Percentiles rank a stretch among this genome's conserved stretches.
These are phyloP conservation scores for Hypomyces rosellus DNA, from an alignment of 2,329 filamentous ascomycete genomes.

Conservation along the genomic window DNA sequence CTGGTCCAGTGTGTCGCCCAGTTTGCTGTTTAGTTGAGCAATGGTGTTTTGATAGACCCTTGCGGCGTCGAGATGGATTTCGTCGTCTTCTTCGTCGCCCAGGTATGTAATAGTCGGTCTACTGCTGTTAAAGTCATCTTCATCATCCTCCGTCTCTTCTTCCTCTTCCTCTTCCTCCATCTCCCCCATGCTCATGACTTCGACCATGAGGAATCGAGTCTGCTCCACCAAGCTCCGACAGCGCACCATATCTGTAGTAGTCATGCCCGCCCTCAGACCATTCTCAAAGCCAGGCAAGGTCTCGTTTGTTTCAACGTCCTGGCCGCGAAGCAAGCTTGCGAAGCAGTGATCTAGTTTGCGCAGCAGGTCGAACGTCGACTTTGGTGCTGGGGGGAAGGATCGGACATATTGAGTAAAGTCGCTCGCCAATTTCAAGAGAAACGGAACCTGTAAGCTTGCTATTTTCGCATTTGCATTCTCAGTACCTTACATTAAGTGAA, in stretches of 20 bases:
- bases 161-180: constrained; percentile 38
- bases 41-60: constrained; percentile 76
- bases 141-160: constrained; percentile 30
- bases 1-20: constrained; percentile 40
- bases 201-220: constrained; percentile 63
- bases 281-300: constrained; percentile 64
- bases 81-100: constrained; percentile 39
- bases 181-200: constrained; percentile 49
- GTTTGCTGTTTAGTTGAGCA: constrained; percentile 61
- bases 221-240: constrained; percentile 76
- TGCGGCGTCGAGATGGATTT: constrained; percentile 63
- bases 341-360: constrained; percentile 81
- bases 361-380: constrained; percentile 63
- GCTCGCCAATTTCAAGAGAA: constrained; percentile 71
- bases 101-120: constrained; percentile 13
- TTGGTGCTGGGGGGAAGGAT: constrained; percentile 57
- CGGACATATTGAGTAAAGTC: constrained; percentile 66
- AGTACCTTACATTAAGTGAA: background rate
- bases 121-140: constrained; percentile 31
- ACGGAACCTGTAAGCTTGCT: constrained; percentile 78
- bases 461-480: background rate
- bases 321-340: constrained; percentile 62
- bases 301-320: constrained; percentile 59
- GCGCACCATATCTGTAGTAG: constrained; percentile 77
- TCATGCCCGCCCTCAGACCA: constrained; percentile 59